These are phyloP conservation scores for Bipolaris bicolor DNA, from an alignment of 2,329 filamentous ascomycete genomes.

Conservation along the genomic window DNA sequence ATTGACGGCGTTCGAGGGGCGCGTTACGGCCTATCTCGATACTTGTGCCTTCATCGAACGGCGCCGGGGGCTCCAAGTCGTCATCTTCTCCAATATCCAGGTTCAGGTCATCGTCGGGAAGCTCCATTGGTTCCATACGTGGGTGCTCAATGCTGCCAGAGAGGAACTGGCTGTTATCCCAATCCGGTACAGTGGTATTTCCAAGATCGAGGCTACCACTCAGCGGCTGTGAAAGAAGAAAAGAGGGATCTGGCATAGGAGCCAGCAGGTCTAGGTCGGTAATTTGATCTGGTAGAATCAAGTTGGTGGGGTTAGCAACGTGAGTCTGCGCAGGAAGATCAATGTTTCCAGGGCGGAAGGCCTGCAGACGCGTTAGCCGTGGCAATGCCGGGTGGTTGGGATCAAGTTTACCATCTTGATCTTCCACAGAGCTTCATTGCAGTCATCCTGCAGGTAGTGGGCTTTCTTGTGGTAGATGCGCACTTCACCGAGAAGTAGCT, in stretches of 20 bases:
- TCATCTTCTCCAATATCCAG: constrained; percentile 68
- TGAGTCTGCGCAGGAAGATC: constrained; percentile 82
- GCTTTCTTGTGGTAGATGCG: constrained; percentile 98
- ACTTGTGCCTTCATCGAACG: constrained; percentile 57
- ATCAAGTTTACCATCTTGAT: constrained; percentile 83
- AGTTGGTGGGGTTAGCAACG: constrained; percentile 79
- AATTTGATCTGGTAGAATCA: constrained; percentile 89
- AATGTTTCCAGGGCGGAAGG: constrained; percentile 94
- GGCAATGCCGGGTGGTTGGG: neutral
- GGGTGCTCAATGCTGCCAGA: constrained; percentile 66
- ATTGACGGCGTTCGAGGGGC: constrained; percentile 59
- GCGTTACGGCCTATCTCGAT: constrained; percentile 93
- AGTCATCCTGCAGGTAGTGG: constrained; percentile 94
- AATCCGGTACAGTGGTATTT: constrained; percentile 58
- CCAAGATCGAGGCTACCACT: constrained; percentile 55
- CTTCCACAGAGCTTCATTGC: constrained; percentile 95
- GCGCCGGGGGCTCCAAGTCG: constrained; percentile 19
- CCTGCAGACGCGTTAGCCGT: constrained; percentile 54
- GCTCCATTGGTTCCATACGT: constrained; percentile 54
- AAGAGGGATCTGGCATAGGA: constrained; percentile 78
- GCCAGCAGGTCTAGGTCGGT: constrained; percentile 90
- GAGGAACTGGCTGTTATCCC: constrained; percentile 77
- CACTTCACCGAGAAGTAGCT: constrained; percentile 92
- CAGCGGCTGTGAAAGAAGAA: constrained; percentile 74
- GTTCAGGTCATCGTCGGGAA: constrained; percentile 57